Conservation (phyloP, 768 basidiomycete species). For the Termitomyces sp. region DNA sequence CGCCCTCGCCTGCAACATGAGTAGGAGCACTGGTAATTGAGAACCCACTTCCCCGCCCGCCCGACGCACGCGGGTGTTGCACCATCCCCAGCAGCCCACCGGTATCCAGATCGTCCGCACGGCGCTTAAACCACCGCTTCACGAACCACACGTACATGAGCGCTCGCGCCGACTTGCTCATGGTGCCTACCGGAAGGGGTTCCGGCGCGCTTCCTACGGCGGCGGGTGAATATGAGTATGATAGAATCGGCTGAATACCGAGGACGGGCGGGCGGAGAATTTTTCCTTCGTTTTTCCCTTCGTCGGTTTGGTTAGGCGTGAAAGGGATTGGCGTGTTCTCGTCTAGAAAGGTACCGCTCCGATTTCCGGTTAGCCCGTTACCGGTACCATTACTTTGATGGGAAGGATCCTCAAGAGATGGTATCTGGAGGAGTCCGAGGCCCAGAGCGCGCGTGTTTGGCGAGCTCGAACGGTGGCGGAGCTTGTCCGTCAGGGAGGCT, state of each 20-base stretch:
- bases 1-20: constrained; percentile 29
- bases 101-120: constrained; percentile 30
- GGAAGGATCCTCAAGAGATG: constrained; percentile 9
- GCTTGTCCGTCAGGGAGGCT: neutral
- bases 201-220: constrained; percentile 20
- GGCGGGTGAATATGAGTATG: constrained; percentile 33
- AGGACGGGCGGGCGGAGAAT: constrained; percentile 41
- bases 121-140: constrained; percentile 68
- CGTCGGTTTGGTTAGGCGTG: neutral
- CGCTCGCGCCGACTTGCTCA: constrained; percentile 12
- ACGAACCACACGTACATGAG: constrained; percentile 75
- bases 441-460: constrained; percentile 13
- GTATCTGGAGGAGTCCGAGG: constrained; percentile 12
- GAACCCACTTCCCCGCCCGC: neutral
- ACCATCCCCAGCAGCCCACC: constrained; percentile 38
- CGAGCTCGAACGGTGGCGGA: constrained; percentile 17
- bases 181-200: constrained; percentile 1
- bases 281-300: constrained; percentile 8
- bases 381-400: constrained; percentile 1
- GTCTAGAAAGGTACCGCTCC: neutral
- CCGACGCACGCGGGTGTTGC: neutral
- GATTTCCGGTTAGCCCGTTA: neutral
- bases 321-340: neutral
- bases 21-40: neutral
- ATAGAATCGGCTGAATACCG: constrained; percentile 66